phyloP scores from a whole-genome alignment of 345 rosid species.

The Geranium rotundifolium region DNA sequence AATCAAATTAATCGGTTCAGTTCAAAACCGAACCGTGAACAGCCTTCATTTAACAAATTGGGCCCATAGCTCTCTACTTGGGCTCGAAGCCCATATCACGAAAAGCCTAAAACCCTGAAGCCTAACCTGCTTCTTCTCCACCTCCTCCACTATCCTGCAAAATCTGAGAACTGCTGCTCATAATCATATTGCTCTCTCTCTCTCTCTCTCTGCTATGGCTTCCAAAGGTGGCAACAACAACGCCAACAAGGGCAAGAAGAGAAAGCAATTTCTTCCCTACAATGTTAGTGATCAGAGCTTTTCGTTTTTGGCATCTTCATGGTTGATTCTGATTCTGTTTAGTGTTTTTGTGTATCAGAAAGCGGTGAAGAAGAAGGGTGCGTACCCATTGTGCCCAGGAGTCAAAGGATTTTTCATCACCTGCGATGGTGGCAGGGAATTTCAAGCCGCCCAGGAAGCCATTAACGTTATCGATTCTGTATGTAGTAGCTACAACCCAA shows the following conservation, averaged over 20 bases:
- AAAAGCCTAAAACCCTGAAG: no score
- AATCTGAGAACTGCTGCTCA: no score
- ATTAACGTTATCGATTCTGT: slow-evolving; percentile 76
- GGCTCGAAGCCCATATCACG: no score
- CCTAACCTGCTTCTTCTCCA: no score
- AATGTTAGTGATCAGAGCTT: slow-evolving; percentile 24
- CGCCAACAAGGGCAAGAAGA: slow-evolving; percentile 45
- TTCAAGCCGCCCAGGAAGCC: slow-evolving; percentile 82
- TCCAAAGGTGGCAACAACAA: slow-evolving; percentile 14
- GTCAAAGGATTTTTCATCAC: slow-evolving; percentile 83
- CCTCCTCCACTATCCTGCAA: no score
- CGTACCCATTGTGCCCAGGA: slow-evolving; percentile 77
- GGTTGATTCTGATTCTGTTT: background rate
- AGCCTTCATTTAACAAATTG: no score
- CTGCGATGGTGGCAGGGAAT: slow-evolving; percentile 88
- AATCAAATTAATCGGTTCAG: no score
- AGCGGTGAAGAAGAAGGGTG: slow-evolving; percentile 74
- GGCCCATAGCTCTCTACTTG: no score
- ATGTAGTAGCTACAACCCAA: slow-evolving; percentile 12
- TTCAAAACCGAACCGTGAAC: no score
- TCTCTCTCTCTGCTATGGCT: no score
- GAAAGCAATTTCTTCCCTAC: slow-evolving; percentile 69
- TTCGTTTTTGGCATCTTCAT: background rate
- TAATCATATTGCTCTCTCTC: no score
- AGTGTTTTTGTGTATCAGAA: slow-evolving; percentile 26